Evolutionary conservation across 148 eudicot species (phyloP).

Genomic region (Euryodendron excelsum): DNA sequence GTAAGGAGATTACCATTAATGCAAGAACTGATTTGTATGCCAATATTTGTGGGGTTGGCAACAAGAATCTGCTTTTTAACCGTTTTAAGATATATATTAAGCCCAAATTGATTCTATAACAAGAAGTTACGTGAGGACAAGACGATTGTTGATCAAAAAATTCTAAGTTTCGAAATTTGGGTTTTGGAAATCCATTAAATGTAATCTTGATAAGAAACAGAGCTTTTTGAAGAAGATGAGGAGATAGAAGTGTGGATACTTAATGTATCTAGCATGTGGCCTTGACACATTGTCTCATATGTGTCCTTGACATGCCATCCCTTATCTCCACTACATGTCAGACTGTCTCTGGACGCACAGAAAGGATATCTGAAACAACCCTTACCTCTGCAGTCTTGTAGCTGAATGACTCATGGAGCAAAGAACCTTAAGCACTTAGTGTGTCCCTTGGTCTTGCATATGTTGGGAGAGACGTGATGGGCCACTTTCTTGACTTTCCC

Average conservation of each 20-base stretch:
- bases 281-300: neutral
- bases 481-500: neutral
- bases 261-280: neutral
- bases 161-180: too few species aligned
- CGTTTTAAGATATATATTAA: too few species aligned
- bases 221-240: neutral
- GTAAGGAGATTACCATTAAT: neutral
- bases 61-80: neutral
- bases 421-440: neutral
- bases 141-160: too few species aligned
- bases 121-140: too few species aligned
- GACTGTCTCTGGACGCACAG: neutral
- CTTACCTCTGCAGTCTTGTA: too few species aligned
- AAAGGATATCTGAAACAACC: neutral
- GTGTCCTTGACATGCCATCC: neutral
- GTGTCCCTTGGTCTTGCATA: neutral
- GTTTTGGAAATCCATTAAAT: too few species aligned
- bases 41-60: slow-evolving; percentile 5
- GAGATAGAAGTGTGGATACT: neutral
- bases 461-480: neutral
- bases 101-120: too few species aligned
- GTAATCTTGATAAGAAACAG: neutral
- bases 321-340: neutral
- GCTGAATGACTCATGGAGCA: too few species aligned
- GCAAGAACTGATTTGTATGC: neutral